Base-by-base conservation (phyloP, 371 early-diverging fungal genomes). In the Furculomyces boomerangus region DNA sequence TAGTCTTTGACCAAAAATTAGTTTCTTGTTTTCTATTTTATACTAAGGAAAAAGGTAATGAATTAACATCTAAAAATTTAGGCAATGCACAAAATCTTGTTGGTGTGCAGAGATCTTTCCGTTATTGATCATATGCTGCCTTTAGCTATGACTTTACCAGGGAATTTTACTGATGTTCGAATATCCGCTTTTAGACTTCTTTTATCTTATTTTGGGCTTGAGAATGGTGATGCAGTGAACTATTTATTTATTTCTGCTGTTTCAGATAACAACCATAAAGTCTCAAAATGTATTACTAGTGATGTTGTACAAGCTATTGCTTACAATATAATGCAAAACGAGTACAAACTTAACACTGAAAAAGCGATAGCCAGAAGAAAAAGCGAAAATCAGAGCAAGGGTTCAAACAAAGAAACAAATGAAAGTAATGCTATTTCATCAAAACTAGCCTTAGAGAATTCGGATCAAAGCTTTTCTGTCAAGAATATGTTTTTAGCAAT, bases 91-190 rank as follows among this genome's bases (percentile, higher is more conserved):
- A 54, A 54, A 25, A 5, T 48, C 2, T 35, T 43, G 3, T 25
- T 54, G 8, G 55, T 54, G 14, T 22, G 40, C 25, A 14, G 10
- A 25, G 26, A 18, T 2, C n/a, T 46, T 3, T 30, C 30, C 13
- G 30, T 54, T 2, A 14, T 54, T 3, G 55, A 54, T 44, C 26
- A 20, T n/a, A 16, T 20, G 8, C 14, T 54, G 20, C 32, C 32
- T 20, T 40, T 54, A 35, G 26, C 55, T 5, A 40, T 40, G 41
- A 37, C 41, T 16, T 8, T 54, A 14, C n/a, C 29, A 7, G 8
- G 14, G 2, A 54, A 54, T 40, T 54, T 47, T 24, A 20, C 24
- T 29, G 47, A 37, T 20, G 55, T 54, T 10, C 43, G 55, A 24
- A n/a, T 30, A 2, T 13, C 55, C 14, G 55, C 55, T 14, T 26